These are phyloP conservation scores for Botryotinia calthae DNA, from an alignment of 2,329 filamentous ascomycete species.

Conservation along the genomic window DNA sequence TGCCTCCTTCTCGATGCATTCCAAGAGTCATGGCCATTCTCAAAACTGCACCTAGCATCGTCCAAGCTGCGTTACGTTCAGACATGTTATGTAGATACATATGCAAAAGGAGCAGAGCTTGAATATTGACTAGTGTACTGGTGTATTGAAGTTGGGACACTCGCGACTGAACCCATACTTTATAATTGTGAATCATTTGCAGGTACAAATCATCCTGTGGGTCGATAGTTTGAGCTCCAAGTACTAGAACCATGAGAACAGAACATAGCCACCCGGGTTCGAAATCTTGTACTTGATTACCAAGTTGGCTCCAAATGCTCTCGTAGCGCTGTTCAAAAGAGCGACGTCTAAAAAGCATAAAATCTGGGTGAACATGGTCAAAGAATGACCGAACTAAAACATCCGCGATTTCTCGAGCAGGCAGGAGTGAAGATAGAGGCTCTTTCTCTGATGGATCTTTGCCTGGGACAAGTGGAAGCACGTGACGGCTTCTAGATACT, in stretches of 20 bases:
- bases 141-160: constrained; percentile 41
- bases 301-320: constrained; percentile 38
- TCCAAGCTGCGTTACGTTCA: constrained; percentile 44
- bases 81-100: constrained; percentile 44
- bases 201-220: constrained; percentile 36
- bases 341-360: constrained; percentile 43
- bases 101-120: constrained; percentile 44
- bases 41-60: constrained; percentile 43
- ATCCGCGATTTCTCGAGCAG: constrained; percentile 41
- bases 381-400: constrained; percentile 43
- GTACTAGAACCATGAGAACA: constrained; percentile 39
- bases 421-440: constrained; percentile 36
- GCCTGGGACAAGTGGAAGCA: background rate
- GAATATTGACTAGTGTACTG: constrained; percentile 44
- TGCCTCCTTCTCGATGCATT: constrained; percentile 44
- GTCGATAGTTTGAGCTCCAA: constrained; percentile 43
- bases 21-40: constrained; percentile 46
- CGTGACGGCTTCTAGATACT: background rate
- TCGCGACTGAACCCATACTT: constrained; percentile 38
- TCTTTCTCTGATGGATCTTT: constrained; percentile 25
- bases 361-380: constrained; percentile 41
- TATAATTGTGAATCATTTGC: constrained; percentile 40
- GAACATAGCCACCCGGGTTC: constrained; percentile 45
- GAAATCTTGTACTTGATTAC: constrained; percentile 36
- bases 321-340: constrained; percentile 43